These are phyloP conservation scores for Nothophoma quercina DNA, from an alignment of 2,329 filamentous ascomycete species.

Conservation along the genomic window DNA sequence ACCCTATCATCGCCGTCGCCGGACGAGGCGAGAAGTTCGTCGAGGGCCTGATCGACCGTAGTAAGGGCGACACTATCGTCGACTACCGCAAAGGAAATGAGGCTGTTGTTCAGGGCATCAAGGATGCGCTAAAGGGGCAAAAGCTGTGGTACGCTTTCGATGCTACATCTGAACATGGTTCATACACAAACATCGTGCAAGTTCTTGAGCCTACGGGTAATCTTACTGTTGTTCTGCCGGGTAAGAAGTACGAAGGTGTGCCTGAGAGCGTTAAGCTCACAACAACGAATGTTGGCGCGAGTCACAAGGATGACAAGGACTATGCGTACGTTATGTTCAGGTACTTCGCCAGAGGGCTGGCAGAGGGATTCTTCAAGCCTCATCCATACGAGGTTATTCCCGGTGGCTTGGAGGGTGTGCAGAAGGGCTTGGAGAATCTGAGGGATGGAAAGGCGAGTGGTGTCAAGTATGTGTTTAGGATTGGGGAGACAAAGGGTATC, in stretches of 20 bases:
- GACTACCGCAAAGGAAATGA: slow-evolving; percentile 65
- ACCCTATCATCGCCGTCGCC: slow-evolving; percentile 54
- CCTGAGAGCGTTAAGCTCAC: slow-evolving; percentile 49
- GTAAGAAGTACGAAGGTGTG: slow-evolving; percentile 53
- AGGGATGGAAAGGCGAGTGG: slow-evolving; percentile 68
- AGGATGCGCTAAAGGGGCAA: slow-evolving; percentile 53
- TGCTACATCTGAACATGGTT: slow-evolving; percentile 62
- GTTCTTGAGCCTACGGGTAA: slow-evolving; percentile 47
- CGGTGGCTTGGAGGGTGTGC: slow-evolving; percentile 63
- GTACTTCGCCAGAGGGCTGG: slow-evolving; percentile 56
- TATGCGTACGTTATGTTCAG: slow-evolving; percentile 57
- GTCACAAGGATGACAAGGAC: slow-evolving; percentile 45
- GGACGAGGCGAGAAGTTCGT: slow-evolving; percentile 50
- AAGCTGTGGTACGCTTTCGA: slow-evolving; percentile 64
- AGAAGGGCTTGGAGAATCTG: slow-evolving; percentile 62
- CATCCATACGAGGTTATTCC: slow-evolving; percentile 62
- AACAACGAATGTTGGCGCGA: slow-evolving; percentile 49
- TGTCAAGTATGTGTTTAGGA: slow-evolving; percentile 69
- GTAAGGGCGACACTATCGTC: slow-evolving; percentile 54
- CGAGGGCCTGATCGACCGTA: slow-evolving; percentile 47
- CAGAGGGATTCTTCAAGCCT: slow-evolving; percentile 59
- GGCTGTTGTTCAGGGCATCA: slow-evolving; percentile 48
- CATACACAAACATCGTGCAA: slow-evolving; percentile 48
- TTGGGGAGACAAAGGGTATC: slow-evolving; percentile 55
- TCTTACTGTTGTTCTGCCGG: slow-evolving; percentile 53